Evolutionary conservation across 2,329 filamentous ascomycete genomes (phyloP).

Genomic region (Ilyonectria mors-panacis): DNA sequence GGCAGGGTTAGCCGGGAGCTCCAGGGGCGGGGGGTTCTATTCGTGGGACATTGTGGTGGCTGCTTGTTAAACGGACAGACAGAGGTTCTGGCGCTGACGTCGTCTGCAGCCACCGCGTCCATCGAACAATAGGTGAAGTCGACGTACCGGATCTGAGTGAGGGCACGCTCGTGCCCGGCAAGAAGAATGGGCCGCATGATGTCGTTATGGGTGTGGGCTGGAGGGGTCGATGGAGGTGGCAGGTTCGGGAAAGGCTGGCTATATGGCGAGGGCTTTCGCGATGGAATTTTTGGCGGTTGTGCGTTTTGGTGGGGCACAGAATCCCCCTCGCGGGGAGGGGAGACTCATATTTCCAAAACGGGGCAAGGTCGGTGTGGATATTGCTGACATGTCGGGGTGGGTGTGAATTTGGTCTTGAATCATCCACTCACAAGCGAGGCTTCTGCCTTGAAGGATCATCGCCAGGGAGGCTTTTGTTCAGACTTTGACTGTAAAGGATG

Average conservation of each 20-base stretch:
- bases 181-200: constrained; percentile 98
- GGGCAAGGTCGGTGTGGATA: constrained; percentile 27
- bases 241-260: constrained; percentile 49
- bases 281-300: constrained; percentile 63
- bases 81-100: neutral
- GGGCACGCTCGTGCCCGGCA: constrained; percentile 95
- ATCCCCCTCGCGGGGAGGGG: constrained; percentile 40
- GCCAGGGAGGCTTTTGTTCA: neutral
- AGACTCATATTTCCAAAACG: constrained; percentile 34
- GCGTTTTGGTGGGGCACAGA: constrained; percentile 61
- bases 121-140: neutral
- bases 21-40: constrained; percentile 10
- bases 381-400: neutral
- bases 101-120: neutral
- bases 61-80: neutral
- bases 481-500: constrained; percentile 1
- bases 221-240: constrained; percentile 49
- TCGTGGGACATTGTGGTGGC: constrained; percentile 1
- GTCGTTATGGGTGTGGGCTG: constrained; percentile 49
- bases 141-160: constrained; percentile 90
- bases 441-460: constrained; percentile 6
- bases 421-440: constrained; percentile 11
- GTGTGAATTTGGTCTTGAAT: constrained; percentile 35
- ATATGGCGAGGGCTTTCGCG: constrained; percentile 53
- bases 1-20: constrained; percentile 35